Base-by-base conservation (phyloP, 2,329 filamentous ascomycete genomes). In the Colletotrichum chrysophilum region DNA sequence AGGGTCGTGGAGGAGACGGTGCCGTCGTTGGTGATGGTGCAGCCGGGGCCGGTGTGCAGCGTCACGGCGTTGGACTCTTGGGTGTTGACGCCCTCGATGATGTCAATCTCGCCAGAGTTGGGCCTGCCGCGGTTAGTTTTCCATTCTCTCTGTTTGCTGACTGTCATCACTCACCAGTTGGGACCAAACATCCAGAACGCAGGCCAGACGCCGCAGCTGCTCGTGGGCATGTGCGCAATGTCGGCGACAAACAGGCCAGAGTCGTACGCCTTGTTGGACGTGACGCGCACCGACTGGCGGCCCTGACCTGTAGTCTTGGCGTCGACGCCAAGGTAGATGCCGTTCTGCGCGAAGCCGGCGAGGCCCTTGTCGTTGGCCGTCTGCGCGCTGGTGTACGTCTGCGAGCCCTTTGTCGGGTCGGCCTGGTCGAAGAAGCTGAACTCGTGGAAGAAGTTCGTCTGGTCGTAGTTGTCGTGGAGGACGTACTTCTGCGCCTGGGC, bases 371-470 rank as follows among this genome's bases (percentile, higher is more conserved):
- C 80, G 75, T 90, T 89, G 71, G 94, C 94, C 3, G 88, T 89
- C n/a, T 82, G 74, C 66, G 89, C 87, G 78, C 90, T 86, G 70
- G 92, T 89, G 80, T 96, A 97, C 76, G 91, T 85, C 79, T 97
- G 95, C 79, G 92, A 95, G 36, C 95, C 95, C 77, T 92, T 80
- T 3, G 95, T 97, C 0, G 95, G 95, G 80, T 97, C 95, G 0
- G 84, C 75, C 5, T 82, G 84, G 68, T 82, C 86, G 83, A 89
- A 92, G 84, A 93, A 93, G 73, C 87, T 85, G 80, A 91, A 91
- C 67, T 85, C 83, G 24, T 86, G 78, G 82, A 91, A 91, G 83
- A 92, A 92, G 85, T 91, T 92, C 80, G 81, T 84, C 8, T 81
- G 73, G 82, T 91, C 86, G 82, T 86, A 92, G 58, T 83, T 81